phyloP scores from a whole-genome alignment of 257 asterid genomes.

The Haberlea rhodopensis region DNA sequence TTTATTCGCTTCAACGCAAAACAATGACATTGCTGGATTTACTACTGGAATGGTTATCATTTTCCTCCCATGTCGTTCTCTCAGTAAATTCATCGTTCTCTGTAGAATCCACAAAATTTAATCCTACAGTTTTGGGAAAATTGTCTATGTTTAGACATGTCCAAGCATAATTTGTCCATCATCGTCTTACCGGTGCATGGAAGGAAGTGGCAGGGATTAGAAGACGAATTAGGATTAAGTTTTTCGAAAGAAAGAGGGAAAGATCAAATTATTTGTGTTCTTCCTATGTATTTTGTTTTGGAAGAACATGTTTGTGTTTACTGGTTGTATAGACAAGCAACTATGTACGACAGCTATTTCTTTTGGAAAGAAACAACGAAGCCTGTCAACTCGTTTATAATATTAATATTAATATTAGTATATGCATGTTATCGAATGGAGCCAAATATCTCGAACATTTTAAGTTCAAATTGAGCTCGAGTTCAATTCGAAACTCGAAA shows the following conservation, averaged over 20 bases:
- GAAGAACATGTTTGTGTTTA: too few species aligned
- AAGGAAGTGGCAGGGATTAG: slow-evolving; percentile 3
- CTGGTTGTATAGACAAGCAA: too few species aligned
- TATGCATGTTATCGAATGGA: too few species aligned
- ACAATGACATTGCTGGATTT: slow-evolving; percentile 5
- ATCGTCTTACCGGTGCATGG: neutral
- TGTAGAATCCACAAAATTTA: slow-evolving; percentile 13
- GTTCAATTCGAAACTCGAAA: too few species aligned
- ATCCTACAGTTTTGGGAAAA: neutral
- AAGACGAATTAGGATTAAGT: neutral
- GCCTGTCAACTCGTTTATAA: too few species aligned
- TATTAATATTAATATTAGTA: too few species aligned
- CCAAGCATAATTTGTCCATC: neutral
- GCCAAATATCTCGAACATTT: too few species aligned
- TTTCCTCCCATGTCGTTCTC: slow-evolving; percentile 5
- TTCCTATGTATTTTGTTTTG: slow-evolving; percentile 34
- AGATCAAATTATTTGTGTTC: slow-evolving; percentile 7
- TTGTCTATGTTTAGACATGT: slow-evolving; percentile 15
- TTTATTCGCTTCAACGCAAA: too few species aligned
- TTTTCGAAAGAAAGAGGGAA: neutral
- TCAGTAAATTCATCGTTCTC: neutral
- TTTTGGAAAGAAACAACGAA: slow-evolving; percentile 26
- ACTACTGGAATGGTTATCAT: slow-evolving; percentile 9
- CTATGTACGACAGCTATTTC: too few species aligned
- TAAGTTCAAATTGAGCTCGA: too few species aligned